Conservation (phyloP, 768 basidiomycete species). For the Suillus alpinus region DNA sequence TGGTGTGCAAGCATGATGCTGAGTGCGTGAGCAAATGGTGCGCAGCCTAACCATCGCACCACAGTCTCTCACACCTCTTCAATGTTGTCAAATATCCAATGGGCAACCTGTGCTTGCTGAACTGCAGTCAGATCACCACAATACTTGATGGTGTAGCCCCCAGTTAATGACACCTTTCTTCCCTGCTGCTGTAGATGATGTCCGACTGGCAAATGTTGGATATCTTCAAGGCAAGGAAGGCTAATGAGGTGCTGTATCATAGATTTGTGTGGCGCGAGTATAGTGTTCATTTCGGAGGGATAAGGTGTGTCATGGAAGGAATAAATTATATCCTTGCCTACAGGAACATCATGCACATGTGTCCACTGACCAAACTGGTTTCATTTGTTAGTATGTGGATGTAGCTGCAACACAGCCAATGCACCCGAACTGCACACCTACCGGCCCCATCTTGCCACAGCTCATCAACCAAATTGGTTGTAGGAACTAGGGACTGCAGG, state of each 20-base stretch:
- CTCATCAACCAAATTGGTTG: neutral
- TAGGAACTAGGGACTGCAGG: neutral
- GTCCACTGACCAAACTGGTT: neutral
- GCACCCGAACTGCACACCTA: neutral
- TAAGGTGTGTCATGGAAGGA: neutral
- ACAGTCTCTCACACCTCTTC: no score
- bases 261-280: neutral
- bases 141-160: no score
- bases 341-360: neutral
- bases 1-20: neutral
- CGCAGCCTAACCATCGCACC: neutral
- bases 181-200: neutral
- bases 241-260: no score
- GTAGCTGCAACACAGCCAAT: neutral
- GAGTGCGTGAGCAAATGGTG: neutral
- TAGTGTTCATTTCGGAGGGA: neutral
- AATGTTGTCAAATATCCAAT: no score
- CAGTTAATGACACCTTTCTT: neutral
- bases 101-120: no score
- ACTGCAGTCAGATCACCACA: no score
- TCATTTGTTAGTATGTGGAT: neutral
- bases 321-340: neutral
- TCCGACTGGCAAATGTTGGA: neutral
- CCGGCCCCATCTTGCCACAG: neutral
- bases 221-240: neutral